phyloP scores from a whole-genome alignment of 176 grass and related monocot species.

The Poa pratensis region DNA sequence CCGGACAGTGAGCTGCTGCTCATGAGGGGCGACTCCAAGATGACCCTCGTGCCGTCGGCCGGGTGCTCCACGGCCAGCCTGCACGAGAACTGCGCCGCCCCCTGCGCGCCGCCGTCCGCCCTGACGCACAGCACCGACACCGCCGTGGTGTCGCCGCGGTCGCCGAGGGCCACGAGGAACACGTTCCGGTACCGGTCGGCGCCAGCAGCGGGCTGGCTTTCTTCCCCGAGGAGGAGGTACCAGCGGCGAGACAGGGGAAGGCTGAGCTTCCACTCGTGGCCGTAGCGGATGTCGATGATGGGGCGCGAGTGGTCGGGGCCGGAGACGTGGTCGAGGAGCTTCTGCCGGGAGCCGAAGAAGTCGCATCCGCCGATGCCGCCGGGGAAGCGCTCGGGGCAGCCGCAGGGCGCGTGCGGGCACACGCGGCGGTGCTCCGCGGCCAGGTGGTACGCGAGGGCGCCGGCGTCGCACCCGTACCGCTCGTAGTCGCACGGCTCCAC shows the following conservation, averaged over 20 bases:
- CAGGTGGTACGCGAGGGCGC: neutral
- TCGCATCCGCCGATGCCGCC: neutral
- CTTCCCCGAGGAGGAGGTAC: slow-evolving; percentile 9
- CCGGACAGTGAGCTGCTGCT: slow-evolving; percentile 16
- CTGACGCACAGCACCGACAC: slow-evolving; percentile 21
- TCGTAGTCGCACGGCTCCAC: neutral
- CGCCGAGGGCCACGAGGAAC: slow-evolving; percentile 8
- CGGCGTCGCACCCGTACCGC: neutral
- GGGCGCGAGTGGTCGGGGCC: slow-evolving; percentile 24
- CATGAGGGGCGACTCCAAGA: neutral
- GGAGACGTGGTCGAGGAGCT: slow-evolving; percentile 24
- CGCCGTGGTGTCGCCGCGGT: neutral
- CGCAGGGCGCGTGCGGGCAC: slow-evolving; percentile 21
- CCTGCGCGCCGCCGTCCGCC: slow-evolving; percentile 1
- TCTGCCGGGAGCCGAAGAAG: slow-evolving; percentile 26
- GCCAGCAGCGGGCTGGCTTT: neutral
- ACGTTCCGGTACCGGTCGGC: slow-evolving; percentile 9
- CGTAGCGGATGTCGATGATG: slow-evolving; percentile 26
- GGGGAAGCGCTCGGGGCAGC: neutral
- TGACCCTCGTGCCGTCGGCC: neutral
- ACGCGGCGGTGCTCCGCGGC: slow-evolving; percentile 1
- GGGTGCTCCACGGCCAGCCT: slow-evolving; percentile 22
- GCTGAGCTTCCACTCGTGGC: slow-evolving; percentile 24
- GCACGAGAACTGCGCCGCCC: slow-evolving; percentile 18
- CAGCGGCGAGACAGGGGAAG: slow-evolving; percentile 17